Percentiles rank a stretch among this genome's conserved stretches.
Conservation (phyloP, 2,329 filamentous ascomycete genomes). For the Pestalotiopsis sp. region DNA sequence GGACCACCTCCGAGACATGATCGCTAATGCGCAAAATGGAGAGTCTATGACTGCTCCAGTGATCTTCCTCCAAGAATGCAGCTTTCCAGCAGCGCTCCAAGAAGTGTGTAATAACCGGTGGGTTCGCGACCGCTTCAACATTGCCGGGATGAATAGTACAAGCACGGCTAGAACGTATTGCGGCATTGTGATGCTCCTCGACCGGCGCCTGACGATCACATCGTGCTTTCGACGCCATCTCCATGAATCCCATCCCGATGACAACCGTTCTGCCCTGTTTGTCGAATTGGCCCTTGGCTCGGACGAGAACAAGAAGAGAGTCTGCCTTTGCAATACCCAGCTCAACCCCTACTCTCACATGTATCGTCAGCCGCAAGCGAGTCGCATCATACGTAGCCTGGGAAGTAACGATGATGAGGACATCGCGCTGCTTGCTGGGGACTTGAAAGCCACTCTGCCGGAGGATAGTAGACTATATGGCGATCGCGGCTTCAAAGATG, state of each 20-base stretch:
- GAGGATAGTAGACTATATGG: constrained; percentile 47
- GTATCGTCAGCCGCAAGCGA: constrained; percentile 22
- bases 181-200: constrained; percentile 51
- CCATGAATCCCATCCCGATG: constrained; percentile 42
- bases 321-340: constrained; percentile 28
- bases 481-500: constrained; percentile 48
- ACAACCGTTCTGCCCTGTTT: constrained; percentile 52
- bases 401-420: constrained; percentile 28
- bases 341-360: constrained; percentile 27
- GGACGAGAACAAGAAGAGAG: constrained; percentile 4
- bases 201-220: constrained; percentile 39
- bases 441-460: constrained; percentile 55
- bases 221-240: constrained; percentile 42
- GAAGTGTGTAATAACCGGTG: constrained; percentile 42
- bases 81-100: constrained; percentile 37
- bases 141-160: constrained; percentile 42
- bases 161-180: constrained; percentile 45
- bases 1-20: constrained; percentile 19
- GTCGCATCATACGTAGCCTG: constrained; percentile 18
- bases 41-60: constrained; percentile 31
- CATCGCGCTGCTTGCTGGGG: constrained; percentile 48
- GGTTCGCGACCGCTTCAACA: constrained; percentile 43
- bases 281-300: constrained; percentile 40
- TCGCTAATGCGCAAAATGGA: background rate
- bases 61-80: constrained; percentile 53